Evolutionary conservation across 164 flowering plant species (phyloP).

Genomic region (Aristolochia californica): DNA sequence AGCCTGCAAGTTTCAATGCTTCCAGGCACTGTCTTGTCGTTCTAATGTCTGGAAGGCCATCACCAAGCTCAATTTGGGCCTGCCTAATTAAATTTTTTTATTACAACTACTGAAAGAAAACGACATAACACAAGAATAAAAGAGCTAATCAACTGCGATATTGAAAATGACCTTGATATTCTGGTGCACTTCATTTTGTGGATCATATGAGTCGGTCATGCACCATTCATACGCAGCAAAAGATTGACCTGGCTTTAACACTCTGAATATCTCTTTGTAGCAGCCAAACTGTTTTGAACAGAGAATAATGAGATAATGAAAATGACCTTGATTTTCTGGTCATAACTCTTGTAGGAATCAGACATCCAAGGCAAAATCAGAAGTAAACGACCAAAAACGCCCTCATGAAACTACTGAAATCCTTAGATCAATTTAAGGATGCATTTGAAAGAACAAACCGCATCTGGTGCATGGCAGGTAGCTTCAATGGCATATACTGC

Average conservation of each 20-base stretch:
- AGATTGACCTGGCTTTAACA: constrained; percentile 90
- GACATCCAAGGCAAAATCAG: neutral
- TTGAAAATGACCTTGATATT: constrained; percentile 58
- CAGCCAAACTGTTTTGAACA: constrained; percentile 55
- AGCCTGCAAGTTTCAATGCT: constrained; percentile 80
- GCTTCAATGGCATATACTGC: constrained; percentile 99
- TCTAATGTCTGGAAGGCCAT: constrained; percentile 92
- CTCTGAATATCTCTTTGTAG: constrained; percentile 85
- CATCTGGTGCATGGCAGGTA: constrained; percentile 98
- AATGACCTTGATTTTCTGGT: no score
- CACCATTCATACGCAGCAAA: constrained; percentile 99
- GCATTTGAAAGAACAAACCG: constrained; percentile 50
- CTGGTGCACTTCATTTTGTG: constrained; percentile 65
- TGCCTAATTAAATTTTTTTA: constrained; percentile 14
- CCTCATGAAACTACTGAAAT: neutral
- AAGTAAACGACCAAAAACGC: neutral
- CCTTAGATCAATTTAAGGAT: no score
- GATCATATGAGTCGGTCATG: constrained; percentile 85
- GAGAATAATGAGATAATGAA: no score
- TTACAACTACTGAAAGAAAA: no score
- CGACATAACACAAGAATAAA: no score
- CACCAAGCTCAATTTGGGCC: constrained; percentile 90
- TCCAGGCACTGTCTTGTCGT: constrained; percentile 62
- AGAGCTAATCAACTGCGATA: no score
- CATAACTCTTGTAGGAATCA: neutral